Evolutionary conservation across 192 early-diverging fungal species (phyloP).

Genomic region (Dissophora ornata): DNA sequence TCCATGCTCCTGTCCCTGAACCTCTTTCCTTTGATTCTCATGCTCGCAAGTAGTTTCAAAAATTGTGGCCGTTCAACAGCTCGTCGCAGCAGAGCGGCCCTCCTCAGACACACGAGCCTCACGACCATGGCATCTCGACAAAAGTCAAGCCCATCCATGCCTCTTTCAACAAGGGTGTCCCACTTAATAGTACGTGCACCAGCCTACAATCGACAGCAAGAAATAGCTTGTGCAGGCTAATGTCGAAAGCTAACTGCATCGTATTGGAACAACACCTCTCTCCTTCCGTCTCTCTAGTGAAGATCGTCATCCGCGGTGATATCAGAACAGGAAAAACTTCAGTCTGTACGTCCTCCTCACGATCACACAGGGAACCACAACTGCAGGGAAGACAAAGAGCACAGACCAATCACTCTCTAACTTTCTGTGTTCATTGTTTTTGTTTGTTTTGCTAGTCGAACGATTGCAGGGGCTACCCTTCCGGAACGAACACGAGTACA

Average conservation of each 20-base stretch:
- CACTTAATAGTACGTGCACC: constrained; percentile 39
- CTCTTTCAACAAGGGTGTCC: constrained; percentile 48
- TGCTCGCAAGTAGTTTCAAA: constrained; percentile 35
- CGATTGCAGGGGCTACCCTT: constrained; percentile 64
- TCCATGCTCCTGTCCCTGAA: no score
- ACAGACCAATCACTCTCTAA: constrained; percentile 9
- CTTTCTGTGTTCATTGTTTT: not conserved
- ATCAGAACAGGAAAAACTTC: constrained; percentile 68
- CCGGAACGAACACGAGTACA: constrained; percentile 49
- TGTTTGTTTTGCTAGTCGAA: constrained; percentile 50
- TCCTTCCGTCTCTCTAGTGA: constrained; percentile 54
- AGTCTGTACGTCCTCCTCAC: constrained; percentile 56
- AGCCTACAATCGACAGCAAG: no score
- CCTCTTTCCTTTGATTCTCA: not conserved
- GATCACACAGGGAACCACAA: not conserved
- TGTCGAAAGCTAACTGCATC: no score
- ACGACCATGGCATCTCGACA: constrained; percentile 43
- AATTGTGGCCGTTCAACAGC: constrained; percentile 48
- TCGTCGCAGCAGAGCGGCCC: constrained; percentile 15
- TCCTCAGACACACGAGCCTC: constrained; percentile 2
- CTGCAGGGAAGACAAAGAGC: not conserved
- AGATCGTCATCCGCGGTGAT: constrained; percentile 68
- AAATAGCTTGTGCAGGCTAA: no score
- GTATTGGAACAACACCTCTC: no score
- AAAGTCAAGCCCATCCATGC: constrained; percentile 52